Evolutionary conservation across 306 rosid genomes (phyloP).

Genomic region (Alnus glutinosa): DNA sequence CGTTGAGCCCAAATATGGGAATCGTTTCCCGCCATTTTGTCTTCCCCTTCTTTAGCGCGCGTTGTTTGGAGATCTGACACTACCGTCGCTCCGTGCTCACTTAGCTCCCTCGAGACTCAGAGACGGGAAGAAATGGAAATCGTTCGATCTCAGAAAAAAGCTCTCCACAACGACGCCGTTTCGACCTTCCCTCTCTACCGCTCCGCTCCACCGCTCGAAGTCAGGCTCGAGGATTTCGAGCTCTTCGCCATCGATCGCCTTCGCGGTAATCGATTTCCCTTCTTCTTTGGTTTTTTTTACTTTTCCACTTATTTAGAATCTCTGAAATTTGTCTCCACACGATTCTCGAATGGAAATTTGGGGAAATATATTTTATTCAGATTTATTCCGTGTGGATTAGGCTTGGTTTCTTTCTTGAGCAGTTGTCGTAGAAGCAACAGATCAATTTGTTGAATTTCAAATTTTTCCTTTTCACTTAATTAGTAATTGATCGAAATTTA

Average conservation of each 20-base stretch:
- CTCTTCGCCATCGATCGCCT: conserved; percentile 91
- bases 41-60: conserved; percentile 39
- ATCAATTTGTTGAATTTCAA: neutral
- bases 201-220: conserved; percentile 79
- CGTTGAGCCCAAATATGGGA: neutral
- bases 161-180: conserved; percentile 30
- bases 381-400: neutral
- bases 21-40: conserved; percentile 65
- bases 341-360: neutral
- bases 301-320: neutral
- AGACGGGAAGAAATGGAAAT: conserved; percentile 47
- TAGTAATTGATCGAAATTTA: neutral
- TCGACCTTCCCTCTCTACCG: conserved; percentile 68
- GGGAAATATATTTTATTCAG: neutral
- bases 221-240: conserved; percentile 86
- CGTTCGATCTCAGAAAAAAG: conserved; percentile 48
- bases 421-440: neutral
- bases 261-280: conserved; percentile 51
- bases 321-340: neutral
- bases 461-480: neutral
- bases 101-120: neutral
- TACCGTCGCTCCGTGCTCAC: neutral
- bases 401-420: neutral
- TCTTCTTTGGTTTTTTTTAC: neutral
- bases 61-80: neutral